phyloP scores from a whole-genome alignment of 257 asterid species.

The Solanum pimpinellifolium region DNA sequence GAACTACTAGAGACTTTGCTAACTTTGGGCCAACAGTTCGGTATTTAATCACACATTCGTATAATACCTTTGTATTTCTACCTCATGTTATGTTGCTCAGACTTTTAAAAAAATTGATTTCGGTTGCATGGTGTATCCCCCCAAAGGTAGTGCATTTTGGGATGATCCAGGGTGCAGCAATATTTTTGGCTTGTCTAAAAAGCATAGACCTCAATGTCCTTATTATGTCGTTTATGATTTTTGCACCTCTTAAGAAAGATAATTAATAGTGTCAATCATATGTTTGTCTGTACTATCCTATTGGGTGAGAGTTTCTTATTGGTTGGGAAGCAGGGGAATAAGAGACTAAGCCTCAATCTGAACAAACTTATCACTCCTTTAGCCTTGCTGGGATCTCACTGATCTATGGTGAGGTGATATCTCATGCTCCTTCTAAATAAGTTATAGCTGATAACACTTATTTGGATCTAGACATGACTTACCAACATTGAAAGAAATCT shows the following conservation, averaged over 20 bases:
- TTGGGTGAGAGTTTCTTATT: not conserved
- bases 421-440: not conserved
- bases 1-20: not conserved
- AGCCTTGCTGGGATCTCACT: not conserved
- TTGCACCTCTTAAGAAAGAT: not conserved
- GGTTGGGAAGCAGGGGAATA: not conserved
- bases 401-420: not conserved
- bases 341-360: not conserved
- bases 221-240: not conserved
- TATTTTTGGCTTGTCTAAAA: not conserved
- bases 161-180: not conserved
- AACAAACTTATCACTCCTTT: not conserved
- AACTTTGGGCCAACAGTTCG: not conserved
- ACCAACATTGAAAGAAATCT: not conserved
- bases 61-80: not conserved
- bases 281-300: not conserved
- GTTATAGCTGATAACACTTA: not conserved
- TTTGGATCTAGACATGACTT: not conserved
- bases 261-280: not conserved
- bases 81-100: not conserved
- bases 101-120: not conserved
- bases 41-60: not conserved
- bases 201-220: not conserved
- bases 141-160: not conserved
- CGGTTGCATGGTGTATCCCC: not conserved